Percentiles rank a stretch among this genome's conserved stretches.
These are phyloP conservation scores for Penicillium sp. DNA, from an alignment of 2,329 filamentous ascomycete genomes.

Conservation along the genomic window DNA sequence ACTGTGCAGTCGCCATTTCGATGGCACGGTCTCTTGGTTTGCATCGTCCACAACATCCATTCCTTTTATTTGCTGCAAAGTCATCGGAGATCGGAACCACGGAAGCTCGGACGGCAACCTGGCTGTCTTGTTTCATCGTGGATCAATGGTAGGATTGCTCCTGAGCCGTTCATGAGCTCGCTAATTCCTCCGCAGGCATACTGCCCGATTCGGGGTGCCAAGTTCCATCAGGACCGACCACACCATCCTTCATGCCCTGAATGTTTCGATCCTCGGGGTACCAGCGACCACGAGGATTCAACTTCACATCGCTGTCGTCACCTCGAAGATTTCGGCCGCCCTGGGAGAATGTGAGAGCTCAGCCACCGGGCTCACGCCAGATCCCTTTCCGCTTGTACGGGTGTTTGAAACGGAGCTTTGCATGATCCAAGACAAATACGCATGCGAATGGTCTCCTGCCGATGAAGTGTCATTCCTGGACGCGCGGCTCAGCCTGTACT, in stretches of 20 bases:
- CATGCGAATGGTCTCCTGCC: constrained; percentile 3
- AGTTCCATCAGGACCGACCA: constrained; percentile 3
- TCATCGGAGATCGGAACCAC: constrained; percentile 3
- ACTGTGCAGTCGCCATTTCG: constrained; percentile 2
- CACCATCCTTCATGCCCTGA: constrained; percentile 2
- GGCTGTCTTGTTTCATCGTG: constrained; percentile 3
- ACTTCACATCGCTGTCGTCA: constrained; percentile 1
- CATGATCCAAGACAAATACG: constrained; percentile 2
- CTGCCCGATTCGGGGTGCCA: constrained; percentile 2
- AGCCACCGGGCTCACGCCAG: constrained; percentile 1
- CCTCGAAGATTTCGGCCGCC: constrained; percentile 6
- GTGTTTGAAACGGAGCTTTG: constrained; percentile 4
- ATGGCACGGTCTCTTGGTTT: constrained; percentile 7
- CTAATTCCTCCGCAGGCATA: too few species aligned
- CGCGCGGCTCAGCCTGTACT: constrained; percentile 3
- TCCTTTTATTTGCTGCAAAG: constrained; percentile 4
- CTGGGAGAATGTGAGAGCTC: constrained; percentile 6
- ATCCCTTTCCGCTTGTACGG: constrained; percentile 4
- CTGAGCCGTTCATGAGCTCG: too few species aligned
- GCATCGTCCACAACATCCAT: constrained; percentile 6
- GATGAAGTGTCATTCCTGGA: constrained; percentile 5
- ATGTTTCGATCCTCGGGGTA: neutral
- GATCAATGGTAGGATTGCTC: constrained; percentile 7
- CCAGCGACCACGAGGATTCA: constrained; percentile 2
- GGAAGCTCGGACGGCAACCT: neutral